phyloP scores from a whole-genome alignment of 1,284 basidiomycete genomes.

The Xerocomus minutiporus region DNA sequence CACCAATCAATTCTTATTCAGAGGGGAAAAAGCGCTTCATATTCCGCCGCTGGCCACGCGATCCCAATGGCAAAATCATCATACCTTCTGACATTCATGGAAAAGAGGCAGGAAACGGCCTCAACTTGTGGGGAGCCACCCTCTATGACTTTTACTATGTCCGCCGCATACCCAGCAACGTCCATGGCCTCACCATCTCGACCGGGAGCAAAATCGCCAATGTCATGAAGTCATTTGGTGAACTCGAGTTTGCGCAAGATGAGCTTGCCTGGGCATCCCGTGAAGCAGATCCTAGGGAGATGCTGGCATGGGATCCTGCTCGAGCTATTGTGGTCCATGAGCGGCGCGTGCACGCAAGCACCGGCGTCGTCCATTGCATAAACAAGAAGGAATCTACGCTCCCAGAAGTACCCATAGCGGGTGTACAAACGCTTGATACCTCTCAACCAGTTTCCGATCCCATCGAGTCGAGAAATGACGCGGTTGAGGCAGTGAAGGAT shows the following conservation, averaged over 20 bases:
- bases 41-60: conserved; percentile 25
- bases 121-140: conserved; percentile 41
- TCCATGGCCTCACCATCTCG: conserved; percentile 22
- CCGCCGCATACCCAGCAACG: conserved; percentile 22
- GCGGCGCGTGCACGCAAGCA: conserved; percentile 3
- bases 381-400: not conserved
- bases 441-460: not conserved
- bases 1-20: not conserved
- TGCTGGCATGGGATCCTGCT: conserved; percentile 31
- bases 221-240: conserved; percentile 36
- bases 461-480: not conserved
- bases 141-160: conserved; percentile 42
- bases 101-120: conserved; percentile 33
- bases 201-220: conserved; percentile 38
- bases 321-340: conserved; percentile 24
- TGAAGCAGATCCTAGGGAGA: conserved; percentile 35
- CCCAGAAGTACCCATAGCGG: not conserved
- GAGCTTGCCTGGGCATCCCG: conserved; percentile 36
- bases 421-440: not conserved
- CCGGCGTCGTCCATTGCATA: not conserved
- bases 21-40: conserved; percentile 7
- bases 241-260: conserved; percentile 31
- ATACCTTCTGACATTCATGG: conserved; percentile 8
- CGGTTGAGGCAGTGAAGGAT: not conserved
- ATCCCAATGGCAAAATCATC: conserved; percentile 18